Evolutionary conservation across 2,329 filamentous ascomycete genomes (phyloP), one percentile per base, ranked within the genome.

Genomic region (Acephala macrosclerotiorum): DNA sequence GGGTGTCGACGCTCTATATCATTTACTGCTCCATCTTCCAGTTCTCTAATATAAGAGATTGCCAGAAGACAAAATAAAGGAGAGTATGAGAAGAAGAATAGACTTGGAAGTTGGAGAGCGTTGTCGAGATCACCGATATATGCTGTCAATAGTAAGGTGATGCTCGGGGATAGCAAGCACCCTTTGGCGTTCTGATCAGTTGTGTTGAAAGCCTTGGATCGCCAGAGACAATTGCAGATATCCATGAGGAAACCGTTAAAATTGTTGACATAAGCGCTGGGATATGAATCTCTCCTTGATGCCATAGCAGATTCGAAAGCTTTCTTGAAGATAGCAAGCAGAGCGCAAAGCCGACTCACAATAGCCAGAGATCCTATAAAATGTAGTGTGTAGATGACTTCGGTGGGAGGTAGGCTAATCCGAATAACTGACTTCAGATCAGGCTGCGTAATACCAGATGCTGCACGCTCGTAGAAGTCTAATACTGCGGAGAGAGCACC

Each of bases 191-290:
- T 87, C n/a, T 84, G 79, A 69, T 95, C 91, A 1, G 81, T 80
- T 14, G 80, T 80, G 65, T 87, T 87, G 66, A 96, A 90, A 0
- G 90, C 93, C 14, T 89, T 87, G 25, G 87, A 86, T 9, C 92
- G 87, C 93, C 93, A 96, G 56, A 96, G 77, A 59, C 91, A 88
- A 75, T 96, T 96, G 81, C 92, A 94, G 36, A 94, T 85, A 75
- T 97, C 93, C 88, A 96, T 94, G 36, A 96, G 84, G 75, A 91
- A 94, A 25, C 90, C 90, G 76, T 97, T 97, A 80, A 96, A 94
- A 26, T 85, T 80, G 69, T 88, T 86, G 47, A 93, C 86, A 63
- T 90, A 86, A 36, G 82, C 79, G 49, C 85, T 82, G 33, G 87
- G 82, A 67, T 89, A 90, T 12, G 80, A 76, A 20, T 70, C 67